Percentiles rank a stretch among this genome's conserved stretches.
phyloP scores from a whole-genome alignment of 345 rosid species.

The Anacardium occidentale region DNA sequence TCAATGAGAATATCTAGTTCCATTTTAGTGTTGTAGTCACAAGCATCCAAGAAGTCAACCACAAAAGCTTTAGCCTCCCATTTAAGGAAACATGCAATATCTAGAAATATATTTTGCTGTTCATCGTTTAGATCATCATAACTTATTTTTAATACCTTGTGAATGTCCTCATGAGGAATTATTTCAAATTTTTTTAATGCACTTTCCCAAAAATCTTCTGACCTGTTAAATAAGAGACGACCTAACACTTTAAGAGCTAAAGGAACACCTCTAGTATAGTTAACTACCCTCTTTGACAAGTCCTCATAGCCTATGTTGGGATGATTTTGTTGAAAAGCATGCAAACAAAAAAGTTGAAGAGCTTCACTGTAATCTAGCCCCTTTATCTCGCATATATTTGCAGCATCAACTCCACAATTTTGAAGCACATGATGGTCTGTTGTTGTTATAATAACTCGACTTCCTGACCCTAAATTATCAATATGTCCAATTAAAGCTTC shows the following conservation, averaged over 20 bases:
- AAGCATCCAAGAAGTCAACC: no score
- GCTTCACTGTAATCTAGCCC: not conserved
- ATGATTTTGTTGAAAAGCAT: not conserved
- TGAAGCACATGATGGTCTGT: not conserved
- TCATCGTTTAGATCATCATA: not conserved
- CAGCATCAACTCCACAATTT: not conserved
- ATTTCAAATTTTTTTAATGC: not conserved
- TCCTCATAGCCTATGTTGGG: not conserved
- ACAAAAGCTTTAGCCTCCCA: not conserved
- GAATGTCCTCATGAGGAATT: not conserved
- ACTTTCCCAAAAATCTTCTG: not conserved
- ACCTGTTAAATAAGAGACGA: no score
- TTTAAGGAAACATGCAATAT: not conserved
- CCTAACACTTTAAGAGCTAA: not conserved
- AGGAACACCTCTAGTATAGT: not conserved
- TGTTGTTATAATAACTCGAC: not conserved
- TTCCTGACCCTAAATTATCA: not conserved
- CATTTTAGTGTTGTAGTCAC: no score
- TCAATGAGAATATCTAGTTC: conserved; percentile 2
- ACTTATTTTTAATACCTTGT: not conserved
- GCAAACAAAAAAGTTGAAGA: not conserved
- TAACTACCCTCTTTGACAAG: not conserved
- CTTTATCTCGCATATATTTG: no score
- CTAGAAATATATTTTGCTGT: not conserved
- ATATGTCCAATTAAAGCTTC: no score